Conservation (phyloP, 1,284 basidiomycete species). For the Boletus calvinii region DNA sequence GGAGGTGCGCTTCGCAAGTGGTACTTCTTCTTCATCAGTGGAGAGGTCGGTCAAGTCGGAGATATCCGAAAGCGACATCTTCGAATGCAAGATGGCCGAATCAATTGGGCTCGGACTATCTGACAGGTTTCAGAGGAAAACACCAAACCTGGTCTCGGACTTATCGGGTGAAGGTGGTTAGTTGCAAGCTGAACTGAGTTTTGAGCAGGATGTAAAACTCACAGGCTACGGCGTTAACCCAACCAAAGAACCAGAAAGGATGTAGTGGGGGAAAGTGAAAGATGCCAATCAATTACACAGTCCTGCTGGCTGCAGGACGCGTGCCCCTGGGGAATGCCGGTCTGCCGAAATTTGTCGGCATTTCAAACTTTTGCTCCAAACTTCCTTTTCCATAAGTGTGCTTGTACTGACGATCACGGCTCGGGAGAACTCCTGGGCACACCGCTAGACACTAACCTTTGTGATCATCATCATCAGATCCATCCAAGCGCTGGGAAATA, state of each 20-base stretch:
- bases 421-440: too few species aligned
- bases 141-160: neutral
- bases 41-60: slow-evolving; percentile 48
- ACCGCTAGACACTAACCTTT: too few species aligned
- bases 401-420: neutral
- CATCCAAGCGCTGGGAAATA: slow-evolving; percentile 17
- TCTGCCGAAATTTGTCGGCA: slow-evolving; percentile 17
- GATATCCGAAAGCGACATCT: slow-evolving; percentile 37
- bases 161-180: neutral
- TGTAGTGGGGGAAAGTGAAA: neutral
- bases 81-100: neutral
- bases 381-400: slow-evolving; percentile 19
- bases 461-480: neutral
- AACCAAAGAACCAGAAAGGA: neutral
- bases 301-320: neutral
- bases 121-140: neutral
- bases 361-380: slow-evolving; percentile 15
- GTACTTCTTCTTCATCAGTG: slow-evolving; percentile 39
- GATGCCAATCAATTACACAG: neutral
- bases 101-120: neutral
- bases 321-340: slow-evolving; percentile 5
- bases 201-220: neutral
- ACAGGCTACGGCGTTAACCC: neutral
- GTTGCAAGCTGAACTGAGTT: neutral
- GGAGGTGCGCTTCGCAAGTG: slow-evolving; percentile 22